Base-by-base conservation (phyloP, 2,329 filamentous ascomycete species). In the Biscogniauxia mediterranea region DNA sequence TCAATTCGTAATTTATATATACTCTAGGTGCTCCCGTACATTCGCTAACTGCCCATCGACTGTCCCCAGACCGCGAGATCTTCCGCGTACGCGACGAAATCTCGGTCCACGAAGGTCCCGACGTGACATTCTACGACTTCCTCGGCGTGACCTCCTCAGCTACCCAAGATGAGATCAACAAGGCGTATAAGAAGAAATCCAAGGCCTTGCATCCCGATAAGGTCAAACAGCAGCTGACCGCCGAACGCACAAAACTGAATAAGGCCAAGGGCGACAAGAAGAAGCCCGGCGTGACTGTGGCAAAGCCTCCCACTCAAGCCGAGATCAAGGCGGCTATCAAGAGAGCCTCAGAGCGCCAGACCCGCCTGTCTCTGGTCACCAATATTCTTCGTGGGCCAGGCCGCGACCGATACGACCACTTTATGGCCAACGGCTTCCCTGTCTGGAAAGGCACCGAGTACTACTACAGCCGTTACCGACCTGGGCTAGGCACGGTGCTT, bases 391-490 rank as follows among this genome's bases (percentile, higher is more conserved):
- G 91, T 69, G 92, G 94, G 1, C 81, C 90, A 2, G 85, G 85
- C 58, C 86, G 95, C 65, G 90, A 92, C 69, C 90, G 95, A 65
- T 99, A 99, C 78, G 94, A 99, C 75, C 90, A 97, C 77, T 99
- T 98, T 80, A 79, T 98, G 63, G 80, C 81, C 75, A 93, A 98
- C 77, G 95, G 95, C 64, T 99, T 99, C 80, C 95, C 95, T 32
- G 87, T 86, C 59, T 99, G 95, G 95, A 93, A 94, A 80, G 95
- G 95, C 61, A 97, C 94, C 52, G 94, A 95, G 64, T 99, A 99
- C 84, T 99, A 98, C 84, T 99, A 99, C 81, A 88, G 88, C 71
- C 89, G 95, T 61, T 97, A 94, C 83, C 87, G 95, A 20, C 95
- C 95, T 1, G 95, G 95, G 8, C 81, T 98, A 52, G 92, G 92